Evolutionary conservation across 73 alveolate species (phyloP), one percentile per base, ranked within the genome.

Genomic region (Blepharisma japonicum): DNA sequence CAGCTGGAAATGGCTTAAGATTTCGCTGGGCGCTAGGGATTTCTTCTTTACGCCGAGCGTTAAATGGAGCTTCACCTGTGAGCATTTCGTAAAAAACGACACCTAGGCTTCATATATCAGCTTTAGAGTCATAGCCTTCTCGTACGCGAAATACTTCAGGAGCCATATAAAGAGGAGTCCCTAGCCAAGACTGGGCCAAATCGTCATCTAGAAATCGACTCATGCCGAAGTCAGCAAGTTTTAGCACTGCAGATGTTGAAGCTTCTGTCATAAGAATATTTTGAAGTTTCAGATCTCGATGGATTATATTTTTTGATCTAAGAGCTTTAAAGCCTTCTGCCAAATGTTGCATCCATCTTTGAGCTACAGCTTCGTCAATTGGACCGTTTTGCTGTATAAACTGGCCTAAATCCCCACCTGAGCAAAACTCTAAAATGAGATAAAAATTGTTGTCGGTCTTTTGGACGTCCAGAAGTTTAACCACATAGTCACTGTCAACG

Each of bases 161-260:
- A 21, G 94, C 94, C 91, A 84, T 84, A 66, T 87, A 82, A n/a
- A 87, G 61, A n/a, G 94, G 94, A 71, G 94, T 87, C 4, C 94
- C 94, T 23, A 86, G 71, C 39, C 83, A 32, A 7, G 94, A 84
- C 49, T 83, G 70, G 32, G 83, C 88, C n/a, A 87, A 55, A 48
- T 84, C 84, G 11, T 78, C 90, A 0, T 81, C 77, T 7, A 50
- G 68, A 7, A 53, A 55, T 32, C 84, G 47, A n/a, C 91, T 86
- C 5, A 87, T 81, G 38, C 94, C 94, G 47, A 87, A 87, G 68
- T 87, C 94, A n/a, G 91, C 90, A 1, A 87, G 71, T 70, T 87
- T 87, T 6, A 87, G 7, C 1, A 53, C 48, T 38, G 91, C 89
- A 6, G 55, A 42, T 6, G 68, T 85, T 7, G 79, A 27, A 38